phyloP scores from a whole-genome alignment of 2,329 filamentous ascomycete genomes.

The Acarospora socialis region DNA sequence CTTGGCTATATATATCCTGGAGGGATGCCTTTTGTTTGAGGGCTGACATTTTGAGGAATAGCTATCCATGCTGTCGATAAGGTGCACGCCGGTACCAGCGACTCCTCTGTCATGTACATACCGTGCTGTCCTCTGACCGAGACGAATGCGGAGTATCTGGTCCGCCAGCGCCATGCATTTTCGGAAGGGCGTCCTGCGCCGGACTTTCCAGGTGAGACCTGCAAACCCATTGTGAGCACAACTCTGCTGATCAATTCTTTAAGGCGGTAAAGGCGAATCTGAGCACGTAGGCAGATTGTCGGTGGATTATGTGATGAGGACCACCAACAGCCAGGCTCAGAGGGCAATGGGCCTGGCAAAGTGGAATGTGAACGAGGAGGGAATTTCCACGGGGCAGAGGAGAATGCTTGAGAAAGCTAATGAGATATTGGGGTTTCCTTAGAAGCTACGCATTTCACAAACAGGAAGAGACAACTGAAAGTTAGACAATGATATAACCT shows the following conservation, averaged over 20 bases:
- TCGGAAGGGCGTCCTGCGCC: constrained; percentile 50
- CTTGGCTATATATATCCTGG: too few species aligned
- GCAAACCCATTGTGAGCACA: too few species aligned
- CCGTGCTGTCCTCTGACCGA: constrained; percentile 71
- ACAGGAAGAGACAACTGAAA: too few species aligned
- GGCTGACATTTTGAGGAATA: too few species aligned
- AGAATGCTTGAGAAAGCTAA: constrained; percentile 39
- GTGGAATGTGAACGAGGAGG: constrained; percentile 34
- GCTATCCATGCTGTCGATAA: constrained; percentile 72
- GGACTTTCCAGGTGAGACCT: constrained; percentile 58
- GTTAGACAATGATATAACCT: too few species aligned
- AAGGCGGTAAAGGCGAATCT: constrained; percentile 46
- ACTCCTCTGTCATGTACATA: constrained; percentile 81
- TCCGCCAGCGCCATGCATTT: constrained; percentile 57
- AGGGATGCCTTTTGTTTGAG: too few species aligned
- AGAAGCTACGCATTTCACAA: too few species aligned
- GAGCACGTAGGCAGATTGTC: constrained; percentile 29
- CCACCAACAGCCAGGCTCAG: constrained; percentile 34
- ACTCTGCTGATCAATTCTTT: constrained; percentile 1
- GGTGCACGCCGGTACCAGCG: constrained; percentile 52
- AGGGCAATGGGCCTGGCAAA: constrained; percentile 40
- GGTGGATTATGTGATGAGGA: constrained; percentile 21
- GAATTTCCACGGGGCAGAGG: constrained; percentile 37
- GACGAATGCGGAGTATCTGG: constrained; percentile 56
- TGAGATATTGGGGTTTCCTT: constrained; percentile 40